phyloP scores from a whole-genome alignment of 805 yeast genomes.

The Candida odintsovae region DNA sequence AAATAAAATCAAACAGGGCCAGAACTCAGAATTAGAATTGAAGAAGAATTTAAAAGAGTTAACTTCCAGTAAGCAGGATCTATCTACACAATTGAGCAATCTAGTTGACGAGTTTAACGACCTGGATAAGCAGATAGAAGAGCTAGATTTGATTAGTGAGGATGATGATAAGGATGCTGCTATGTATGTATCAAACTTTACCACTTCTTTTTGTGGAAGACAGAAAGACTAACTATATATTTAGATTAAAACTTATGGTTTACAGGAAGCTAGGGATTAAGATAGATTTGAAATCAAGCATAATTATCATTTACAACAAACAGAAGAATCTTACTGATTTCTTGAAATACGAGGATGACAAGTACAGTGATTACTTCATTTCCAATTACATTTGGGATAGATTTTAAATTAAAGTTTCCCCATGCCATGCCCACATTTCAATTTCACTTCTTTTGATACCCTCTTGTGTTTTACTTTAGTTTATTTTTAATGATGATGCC shows the following conservation, averaged over 20 bases:
- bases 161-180: conserved; percentile 37
- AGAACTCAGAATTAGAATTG: conserved; percentile 41
- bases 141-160: conserved; percentile 21
- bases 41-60: conserved; percentile 50
- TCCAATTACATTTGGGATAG: conserved; percentile 79
- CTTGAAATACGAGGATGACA: conserved; percentile 42
- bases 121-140: conserved; percentile 29
- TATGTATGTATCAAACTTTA: conserved; percentile 13
- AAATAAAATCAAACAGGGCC: conserved; percentile 29
- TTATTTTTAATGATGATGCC: neutral
- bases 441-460: neutral
- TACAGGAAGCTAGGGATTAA: conserved; percentile 56
- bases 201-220: too few relatives aligned
- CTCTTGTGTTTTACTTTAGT: neutral
- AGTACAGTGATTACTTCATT: conserved; percentile 61
- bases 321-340: conserved; percentile 40
- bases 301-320: conserved; percentile 45
- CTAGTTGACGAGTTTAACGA: conserved; percentile 31
- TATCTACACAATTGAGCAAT: conserved; percentile 31
- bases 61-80: conserved; percentile 36
- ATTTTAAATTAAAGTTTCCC: conserved; percentile 20
- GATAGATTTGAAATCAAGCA: conserved; percentile 36
- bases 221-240: conserved; percentile 2
- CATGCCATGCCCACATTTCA: neutral
- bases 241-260: conserved; percentile 45